phyloP scores from a whole-genome alignment of 2,329 filamentous ascomycete species.

The Aureobasidium sp. region DNA sequence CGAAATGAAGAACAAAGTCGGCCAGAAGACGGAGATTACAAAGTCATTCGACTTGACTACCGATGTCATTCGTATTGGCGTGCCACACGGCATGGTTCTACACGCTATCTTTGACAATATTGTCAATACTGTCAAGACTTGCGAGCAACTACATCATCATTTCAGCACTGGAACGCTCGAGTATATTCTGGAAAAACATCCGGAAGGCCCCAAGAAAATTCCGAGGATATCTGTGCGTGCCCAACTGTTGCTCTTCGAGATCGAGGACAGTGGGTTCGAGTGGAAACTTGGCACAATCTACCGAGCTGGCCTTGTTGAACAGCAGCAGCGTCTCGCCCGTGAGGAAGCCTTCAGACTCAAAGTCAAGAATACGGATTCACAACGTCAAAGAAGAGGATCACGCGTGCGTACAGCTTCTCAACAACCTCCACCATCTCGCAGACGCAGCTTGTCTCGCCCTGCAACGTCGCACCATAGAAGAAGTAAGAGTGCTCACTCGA shows the following conservation, averaged over 20 bases:
- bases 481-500: constrained; percentile 29
- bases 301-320: constrained; percentile 76
- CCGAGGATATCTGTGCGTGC: constrained; percentile 78
- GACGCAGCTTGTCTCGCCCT: constrained; percentile 24
- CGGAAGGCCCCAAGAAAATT: constrained; percentile 76
- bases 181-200: constrained; percentile 76
- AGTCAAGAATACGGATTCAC: constrained; percentile 70
- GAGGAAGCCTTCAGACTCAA: constrained; percentile 88
- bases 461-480: constrained; percentile 21
- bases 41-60: constrained; percentile 74
- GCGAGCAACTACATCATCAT: constrained; percentile 83
- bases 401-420: constrained; percentile 46
- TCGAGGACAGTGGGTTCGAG: constrained; percentile 94
- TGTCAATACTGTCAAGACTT: constrained; percentile 76
- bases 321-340: constrained; percentile 78
- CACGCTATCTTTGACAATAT: constrained; percentile 91
- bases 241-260: constrained; percentile 75
- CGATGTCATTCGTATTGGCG: constrained; percentile 77
- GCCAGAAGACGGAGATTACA: constrained; percentile 49
- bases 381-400: constrained; percentile 41
- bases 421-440: constrained; percentile 33
- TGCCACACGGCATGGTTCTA: constrained; percentile 85
- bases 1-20: constrained; percentile 58
- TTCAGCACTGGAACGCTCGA: constrained; percentile 83
- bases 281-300: constrained; percentile 97